phyloP scores from a whole-genome alignment of 768 basidiomycete species.

The Pluteus cervinus region DNA sequence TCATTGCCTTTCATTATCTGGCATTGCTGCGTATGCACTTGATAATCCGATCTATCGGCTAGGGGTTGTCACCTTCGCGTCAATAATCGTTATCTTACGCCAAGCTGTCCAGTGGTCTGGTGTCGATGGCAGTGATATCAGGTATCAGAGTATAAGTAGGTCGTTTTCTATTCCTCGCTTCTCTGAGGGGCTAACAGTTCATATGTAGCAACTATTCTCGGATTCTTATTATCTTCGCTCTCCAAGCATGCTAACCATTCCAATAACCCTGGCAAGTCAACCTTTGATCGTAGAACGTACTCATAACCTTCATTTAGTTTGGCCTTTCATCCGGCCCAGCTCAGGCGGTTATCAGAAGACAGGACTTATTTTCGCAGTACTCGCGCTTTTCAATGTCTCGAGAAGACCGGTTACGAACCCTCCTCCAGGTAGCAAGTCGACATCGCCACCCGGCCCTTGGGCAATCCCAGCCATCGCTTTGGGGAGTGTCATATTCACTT shows the following conservation, averaged over 20 bases:
- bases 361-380: constrained; percentile 50
- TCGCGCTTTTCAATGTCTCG: constrained; percentile 53
- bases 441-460: constrained; percentile 7
- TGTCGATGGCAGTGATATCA: constrained; percentile 19
- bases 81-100: constrained; percentile 40
- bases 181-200: constrained; percentile 6
- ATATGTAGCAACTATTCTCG: constrained; percentile 61
- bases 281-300: neutral
- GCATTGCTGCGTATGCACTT: constrained; percentile 46
- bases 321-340: constrained; percentile 66
- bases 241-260: constrained; percentile 75
- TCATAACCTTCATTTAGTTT: constrained; percentile 40
- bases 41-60: constrained; percentile 50
- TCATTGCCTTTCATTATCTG: constrained; percentile 43
- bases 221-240: constrained; percentile 59
- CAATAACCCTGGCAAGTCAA: constrained; percentile 65
- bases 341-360: constrained; percentile 68
- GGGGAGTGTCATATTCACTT: constrained; percentile 62
- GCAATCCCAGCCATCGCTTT: constrained; percentile 43
- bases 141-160: constrained; percentile 47
- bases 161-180: constrained; percentile 6
- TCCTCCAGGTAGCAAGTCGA: neutral
- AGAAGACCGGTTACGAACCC: constrained; percentile 29
- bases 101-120: constrained; percentile 50
- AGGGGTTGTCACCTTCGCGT: constrained; percentile 50